Evolutionary conservation across 768 basidiomycete species (phyloP).

Genomic region (Astraeus odoratus): DNA sequence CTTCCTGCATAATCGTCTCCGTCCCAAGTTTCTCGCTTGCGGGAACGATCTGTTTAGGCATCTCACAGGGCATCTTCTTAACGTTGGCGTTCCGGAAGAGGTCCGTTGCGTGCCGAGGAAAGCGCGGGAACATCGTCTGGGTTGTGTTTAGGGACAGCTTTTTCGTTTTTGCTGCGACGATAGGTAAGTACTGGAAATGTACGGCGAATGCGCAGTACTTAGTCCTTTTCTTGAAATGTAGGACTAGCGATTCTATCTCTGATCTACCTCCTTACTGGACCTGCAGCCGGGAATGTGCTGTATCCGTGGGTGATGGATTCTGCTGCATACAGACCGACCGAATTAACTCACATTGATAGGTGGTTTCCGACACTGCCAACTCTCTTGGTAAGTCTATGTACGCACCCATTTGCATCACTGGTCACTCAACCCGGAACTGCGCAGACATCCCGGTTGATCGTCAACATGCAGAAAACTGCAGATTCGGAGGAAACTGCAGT

Average conservation of each 20-base stretch:
- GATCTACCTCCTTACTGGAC: background rate
- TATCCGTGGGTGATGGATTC: no score
- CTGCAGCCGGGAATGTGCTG: no score
- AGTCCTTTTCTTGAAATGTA: slow-evolving; percentile 1
- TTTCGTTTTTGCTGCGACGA: slow-evolving; percentile 9
- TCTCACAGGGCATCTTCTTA: slow-evolving; percentile 13
- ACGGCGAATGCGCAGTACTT: background rate
- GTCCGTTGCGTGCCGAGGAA: background rate
- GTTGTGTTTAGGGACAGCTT: slow-evolving; percentile 21
- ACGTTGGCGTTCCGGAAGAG: slow-evolving; percentile 14
- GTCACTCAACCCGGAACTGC: background rate
- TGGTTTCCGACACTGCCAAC: background rate
- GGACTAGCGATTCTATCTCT: slow-evolving; percentile 5
- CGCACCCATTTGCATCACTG: no score
- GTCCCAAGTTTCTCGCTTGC: background rate
- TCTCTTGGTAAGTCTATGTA: background rate
- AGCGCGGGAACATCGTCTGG: slow-evolving; percentile 6
- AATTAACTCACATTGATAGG: background rate
- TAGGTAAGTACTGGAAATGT: slow-evolving; percentile 9
- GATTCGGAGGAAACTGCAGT: background rate
- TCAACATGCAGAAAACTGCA: background rate
- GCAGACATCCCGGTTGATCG: background rate
- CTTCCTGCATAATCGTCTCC: background rate
- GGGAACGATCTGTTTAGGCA: background rate
- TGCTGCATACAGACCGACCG: no score